Evolutionary conservation across 108 stramenopile genomes (phyloP).

Genomic region (Asterionellopsis glacialis): DNA sequence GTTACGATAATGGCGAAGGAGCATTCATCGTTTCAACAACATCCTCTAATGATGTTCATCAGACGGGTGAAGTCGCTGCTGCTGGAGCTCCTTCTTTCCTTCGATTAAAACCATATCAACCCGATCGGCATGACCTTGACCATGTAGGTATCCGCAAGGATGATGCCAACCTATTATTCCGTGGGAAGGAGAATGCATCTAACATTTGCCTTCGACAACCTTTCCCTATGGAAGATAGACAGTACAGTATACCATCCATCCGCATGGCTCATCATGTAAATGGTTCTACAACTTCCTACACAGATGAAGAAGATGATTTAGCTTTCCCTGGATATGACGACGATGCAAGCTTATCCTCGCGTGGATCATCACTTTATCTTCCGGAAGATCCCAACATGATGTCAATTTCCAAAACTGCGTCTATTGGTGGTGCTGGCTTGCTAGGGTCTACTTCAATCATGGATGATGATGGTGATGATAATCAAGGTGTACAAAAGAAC

Average conservation of each 20-base stretch:
- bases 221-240: conserved; percentile 16
- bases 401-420: background rate
- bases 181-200: too few relatives aligned
- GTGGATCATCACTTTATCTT: conserved; percentile 16
- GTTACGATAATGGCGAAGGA: background rate
- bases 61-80: too few relatives aligned
- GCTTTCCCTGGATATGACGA: conserved; percentile 5
- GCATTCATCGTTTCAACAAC: too few relatives aligned
- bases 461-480: background rate
- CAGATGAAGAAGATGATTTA: conserved; percentile 16
- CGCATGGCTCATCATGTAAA: conserved; percentile 18
- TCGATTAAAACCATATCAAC: conserved; percentile 5
- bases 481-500: background rate
- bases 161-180: background rate
- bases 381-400: conserved; percentile 1
- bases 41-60: too few relatives aligned
- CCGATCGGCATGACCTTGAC: background rate
- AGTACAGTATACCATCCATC: conserved; percentile 16
- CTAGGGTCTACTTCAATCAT: background rate
- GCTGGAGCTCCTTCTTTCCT: too few relatives aligned
- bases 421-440: background rate
- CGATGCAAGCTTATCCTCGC: conserved; percentile 6
- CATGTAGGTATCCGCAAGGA: background rate
- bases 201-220: background rate
- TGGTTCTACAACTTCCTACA: conserved; percentile 13